Base-by-base conservation (phyloP, 441 rosid species). In the Pelargonium citronellum region DNA sequence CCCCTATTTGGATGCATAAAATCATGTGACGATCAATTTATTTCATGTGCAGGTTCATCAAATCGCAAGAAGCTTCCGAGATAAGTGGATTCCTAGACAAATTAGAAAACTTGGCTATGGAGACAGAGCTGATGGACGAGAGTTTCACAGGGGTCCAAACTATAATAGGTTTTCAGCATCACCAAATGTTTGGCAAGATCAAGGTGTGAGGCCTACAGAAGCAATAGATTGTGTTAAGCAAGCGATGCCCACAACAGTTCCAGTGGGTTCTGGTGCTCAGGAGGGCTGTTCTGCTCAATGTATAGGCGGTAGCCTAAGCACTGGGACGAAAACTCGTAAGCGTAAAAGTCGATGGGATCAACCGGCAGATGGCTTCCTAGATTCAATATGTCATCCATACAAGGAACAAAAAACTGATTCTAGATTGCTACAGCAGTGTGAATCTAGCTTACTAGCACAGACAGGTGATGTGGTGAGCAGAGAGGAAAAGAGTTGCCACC, bases 271-370 rank as follows among this genome's bases (percentile, higher is more conserved):
- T 73, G 75, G 86, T 62, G 70, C 69, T 68, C 80, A 77, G 67
- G 91, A 83, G 69, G 72, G 65, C 53, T 71, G 74, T 68, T 73
- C 84, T 67, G 80, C 75, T 55, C 79, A 87, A 58, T 81, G 75
- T 68, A 64, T 74, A 11, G 82, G 68, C 68, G 77, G 74, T 63
- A 76, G 73, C 64, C 83, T 70, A 63, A 69, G 78, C 53, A 76
- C 67, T 67, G 79, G 77, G 30, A 70, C 77, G 41, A 82, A 63
- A 80, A 78, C 72, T 67, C 92, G 91, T 73, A 92, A 92, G 83
- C 97, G 95, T 74, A 94, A 94, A 88, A 91, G 89, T 73, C 86
- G 99, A 74, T 94, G 99, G 99, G 99, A 91, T 84, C 95, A 90
- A 75, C 96, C 95, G 2, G 86, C 87, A 1, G 76, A 78, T 43